Conservation (phyloP, 345 rosid species). For the Litchi chinensis region DNA sequence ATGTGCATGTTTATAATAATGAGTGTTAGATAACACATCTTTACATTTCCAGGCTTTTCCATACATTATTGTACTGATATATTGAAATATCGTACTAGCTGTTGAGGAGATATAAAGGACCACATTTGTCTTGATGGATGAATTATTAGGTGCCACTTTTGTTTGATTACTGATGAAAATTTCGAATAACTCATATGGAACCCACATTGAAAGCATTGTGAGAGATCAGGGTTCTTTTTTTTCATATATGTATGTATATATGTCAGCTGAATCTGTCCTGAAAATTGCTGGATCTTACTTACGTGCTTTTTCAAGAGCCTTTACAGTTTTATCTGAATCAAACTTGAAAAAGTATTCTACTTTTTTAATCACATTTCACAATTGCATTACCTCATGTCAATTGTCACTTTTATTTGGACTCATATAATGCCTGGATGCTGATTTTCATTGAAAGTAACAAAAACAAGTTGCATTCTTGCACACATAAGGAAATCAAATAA, state of each 20-base stretch:
- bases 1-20: no score
- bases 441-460: neutral
- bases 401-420: neutral
- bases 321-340: neutral
- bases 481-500: no score
- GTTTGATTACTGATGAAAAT: neutral
- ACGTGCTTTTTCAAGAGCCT: neutral
- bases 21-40: no score
- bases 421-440: neutral
- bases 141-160: neutral
- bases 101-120: neutral
- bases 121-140: neutral
- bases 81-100: no score
- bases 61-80: no score
- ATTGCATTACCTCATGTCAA: neutral
- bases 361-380: neutral
- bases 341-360: neutral
- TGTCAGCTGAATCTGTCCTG: constrained; percentile 10
- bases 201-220: constrained; percentile 1
- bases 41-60: no score
- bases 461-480: no score
- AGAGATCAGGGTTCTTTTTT: no score
- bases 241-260: neutral
- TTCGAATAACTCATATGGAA: neutral
- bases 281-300: neutral